phyloP scores from a whole-genome alignment of 805 yeast genomes.

The Barnettozyma populi region DNA sequence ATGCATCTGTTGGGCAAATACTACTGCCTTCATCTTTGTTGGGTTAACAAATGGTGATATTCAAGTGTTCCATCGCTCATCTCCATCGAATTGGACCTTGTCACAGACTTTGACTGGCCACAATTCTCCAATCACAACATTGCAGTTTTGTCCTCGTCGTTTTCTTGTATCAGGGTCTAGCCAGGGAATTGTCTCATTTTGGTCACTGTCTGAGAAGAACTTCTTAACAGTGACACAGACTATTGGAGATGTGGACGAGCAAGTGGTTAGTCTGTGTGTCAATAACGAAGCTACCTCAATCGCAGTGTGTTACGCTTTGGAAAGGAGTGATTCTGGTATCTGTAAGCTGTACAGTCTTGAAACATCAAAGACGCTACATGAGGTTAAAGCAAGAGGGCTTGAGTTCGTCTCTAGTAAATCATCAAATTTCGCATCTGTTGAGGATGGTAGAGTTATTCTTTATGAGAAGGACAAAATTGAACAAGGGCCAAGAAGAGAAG shows the following conservation, averaged over 20 bases:
- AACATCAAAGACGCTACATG: background rate
- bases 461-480: background rate
- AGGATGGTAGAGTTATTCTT: constrained; percentile 1
- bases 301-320: background rate
- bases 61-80: constrained; percentile 18
- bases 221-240: constrained; percentile 33
- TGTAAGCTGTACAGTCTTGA: background rate
- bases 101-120: constrained; percentile 37
- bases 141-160: constrained; percentile 44
- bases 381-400: background rate
- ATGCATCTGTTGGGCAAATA: constrained; percentile 29
- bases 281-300: background rate
- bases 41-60: constrained; percentile 46
- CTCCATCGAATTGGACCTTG: constrained; percentile 4
- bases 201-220: constrained; percentile 33
- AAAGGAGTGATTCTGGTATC: background rate
- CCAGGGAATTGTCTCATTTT: constrained; percentile 50
- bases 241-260: constrained; percentile 37
- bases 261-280: constrained; percentile 24
- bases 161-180: constrained; percentile 49
- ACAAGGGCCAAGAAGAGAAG: background rate
- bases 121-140: constrained; percentile 41
- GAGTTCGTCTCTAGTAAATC: background rate
- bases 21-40: constrained; percentile 34
- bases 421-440: background rate